phyloP scores from a whole-genome alignment of 73 alveolate genomes.

The Tetrahymena thermophila region DNA sequence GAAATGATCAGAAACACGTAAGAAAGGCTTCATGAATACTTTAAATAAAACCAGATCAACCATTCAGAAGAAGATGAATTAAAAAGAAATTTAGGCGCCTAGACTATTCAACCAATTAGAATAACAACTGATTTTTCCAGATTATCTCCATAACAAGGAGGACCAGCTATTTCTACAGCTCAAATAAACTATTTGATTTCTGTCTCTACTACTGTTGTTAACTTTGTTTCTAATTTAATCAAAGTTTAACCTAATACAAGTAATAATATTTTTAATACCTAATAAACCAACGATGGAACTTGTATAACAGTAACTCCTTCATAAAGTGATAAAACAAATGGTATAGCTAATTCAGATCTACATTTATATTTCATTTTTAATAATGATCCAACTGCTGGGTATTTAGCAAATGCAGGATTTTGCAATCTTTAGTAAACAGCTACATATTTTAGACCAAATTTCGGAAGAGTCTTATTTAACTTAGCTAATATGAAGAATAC shows the following conservation, averaged over 20 bases:
- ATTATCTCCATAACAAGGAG: background rate
- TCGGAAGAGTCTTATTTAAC: background rate
- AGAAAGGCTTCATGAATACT: background rate
- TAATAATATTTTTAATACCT: background rate
- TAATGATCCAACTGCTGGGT: background rate
- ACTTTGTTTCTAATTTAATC: background rate
- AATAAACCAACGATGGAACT: background rate
- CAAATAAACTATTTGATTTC: background rate
- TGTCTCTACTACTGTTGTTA: background rate
- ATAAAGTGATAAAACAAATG: background rate
- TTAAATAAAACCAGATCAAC: background rate
- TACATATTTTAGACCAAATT: background rate
- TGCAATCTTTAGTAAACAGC: background rate
- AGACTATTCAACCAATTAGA: background rate
- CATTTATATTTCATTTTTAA: background rate
- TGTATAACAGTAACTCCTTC: background rate
- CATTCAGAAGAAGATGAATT: background rate
- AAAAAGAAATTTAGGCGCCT: background rate
- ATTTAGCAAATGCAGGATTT: background rate
- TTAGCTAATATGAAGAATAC: background rate
- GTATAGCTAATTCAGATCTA: background rate
- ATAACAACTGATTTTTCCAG: background rate
- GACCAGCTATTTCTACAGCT: background rate
- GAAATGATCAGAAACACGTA: background rate
- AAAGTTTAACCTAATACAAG: background rate